Base-by-base conservation (phyloP, 495 filamentous ascomycete genomes). In the Extremus antarcticus region DNA sequence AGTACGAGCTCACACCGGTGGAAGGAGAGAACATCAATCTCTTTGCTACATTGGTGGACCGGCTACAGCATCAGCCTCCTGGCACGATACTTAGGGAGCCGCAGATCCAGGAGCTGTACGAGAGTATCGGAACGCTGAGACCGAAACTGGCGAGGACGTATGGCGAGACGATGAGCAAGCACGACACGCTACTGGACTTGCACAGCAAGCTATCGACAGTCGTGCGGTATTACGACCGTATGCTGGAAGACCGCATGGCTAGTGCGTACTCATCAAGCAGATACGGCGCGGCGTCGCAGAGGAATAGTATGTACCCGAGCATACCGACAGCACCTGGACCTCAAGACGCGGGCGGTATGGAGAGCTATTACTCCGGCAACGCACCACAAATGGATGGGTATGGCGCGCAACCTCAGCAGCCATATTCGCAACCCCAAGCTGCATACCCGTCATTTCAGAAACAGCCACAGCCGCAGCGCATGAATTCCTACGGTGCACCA, bases 141-240 rank as follows among this genome's bases (percentile, higher is more conserved):
- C 92, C 92, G 1, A 98, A 98, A 70, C 74, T 98, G 51, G 94
- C 94, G 16, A 80, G 92, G 52, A 96, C 91, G 8, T 97, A 96
- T 70, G 92, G 92, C 38, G 92, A 98, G 71, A 97, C 92, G 0
- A 97, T 97, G 92, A 97, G 91, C 78, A 98, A 97, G 70, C 92
- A 97, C 68, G 79, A 98, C 66, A 90, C 92, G 1, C 76, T 98
- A 10, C 81, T 96, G 43, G 92, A 98, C 63, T 73, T 98, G 2
- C 94, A 98, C 69, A 82, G 88, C 29, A 98, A 98, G 70, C 74
- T 98, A 9, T 90, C 90, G 1, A 95, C 92, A 0, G 94, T 97
- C 45, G 94, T 98, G 20, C 82, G 92, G n/a, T 98, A 97, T 63
- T 98, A 98, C 65, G 94, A 98, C 66, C 82, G 88, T 19, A 97